Evolutionary conservation across 805 yeast genomes (phyloP).

Genomic region (Diddensiella santjacobensis): DNA sequence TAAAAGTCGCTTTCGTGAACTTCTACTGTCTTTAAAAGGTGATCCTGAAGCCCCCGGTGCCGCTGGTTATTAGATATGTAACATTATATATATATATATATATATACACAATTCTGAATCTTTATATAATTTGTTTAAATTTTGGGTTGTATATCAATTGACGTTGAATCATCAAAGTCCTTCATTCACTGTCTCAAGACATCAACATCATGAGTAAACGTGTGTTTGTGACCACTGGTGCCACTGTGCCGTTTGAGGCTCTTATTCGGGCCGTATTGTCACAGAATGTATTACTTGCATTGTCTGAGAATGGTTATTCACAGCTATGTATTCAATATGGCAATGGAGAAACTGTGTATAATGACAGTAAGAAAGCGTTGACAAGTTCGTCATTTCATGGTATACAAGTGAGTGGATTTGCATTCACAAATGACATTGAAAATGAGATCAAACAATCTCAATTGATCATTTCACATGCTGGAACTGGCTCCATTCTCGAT

Average conservation of each 20-base stretch:
- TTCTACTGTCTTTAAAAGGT: constrained; percentile 61
- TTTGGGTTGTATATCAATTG: no score
- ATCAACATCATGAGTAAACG: background rate
- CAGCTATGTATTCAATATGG: constrained; percentile 61
- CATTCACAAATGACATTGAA: constrained; percentile 42
- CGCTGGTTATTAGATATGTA: constrained; percentile 57
- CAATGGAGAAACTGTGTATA: constrained; percentile 32
- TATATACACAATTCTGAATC: no score
- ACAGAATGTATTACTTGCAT: constrained; percentile 33
- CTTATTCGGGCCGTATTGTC: constrained; percentile 48
- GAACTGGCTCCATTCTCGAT: constrained; percentile 89
- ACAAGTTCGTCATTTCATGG: background rate
- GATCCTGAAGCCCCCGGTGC: constrained; percentile 76
- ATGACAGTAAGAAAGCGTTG: constrained; percentile 13
- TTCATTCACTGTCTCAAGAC: no score
- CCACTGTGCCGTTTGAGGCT: constrained; percentile 74
- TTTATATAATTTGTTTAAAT: no score
- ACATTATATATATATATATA: no score
- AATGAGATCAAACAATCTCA: constrained; percentile 45
- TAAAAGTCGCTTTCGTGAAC: constrained; percentile 64
- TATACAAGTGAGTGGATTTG: constrained; percentile 47
- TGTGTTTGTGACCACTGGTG: constrained; percentile 78
- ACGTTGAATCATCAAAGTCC: no score
- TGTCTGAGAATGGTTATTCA: constrained; percentile 39
- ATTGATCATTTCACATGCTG: constrained; percentile 82